These are phyloP conservation scores for Coniochaeta prunicola DNA, from an alignment of 2,329 filamentous ascomycete species.

Conservation along the genomic window DNA sequence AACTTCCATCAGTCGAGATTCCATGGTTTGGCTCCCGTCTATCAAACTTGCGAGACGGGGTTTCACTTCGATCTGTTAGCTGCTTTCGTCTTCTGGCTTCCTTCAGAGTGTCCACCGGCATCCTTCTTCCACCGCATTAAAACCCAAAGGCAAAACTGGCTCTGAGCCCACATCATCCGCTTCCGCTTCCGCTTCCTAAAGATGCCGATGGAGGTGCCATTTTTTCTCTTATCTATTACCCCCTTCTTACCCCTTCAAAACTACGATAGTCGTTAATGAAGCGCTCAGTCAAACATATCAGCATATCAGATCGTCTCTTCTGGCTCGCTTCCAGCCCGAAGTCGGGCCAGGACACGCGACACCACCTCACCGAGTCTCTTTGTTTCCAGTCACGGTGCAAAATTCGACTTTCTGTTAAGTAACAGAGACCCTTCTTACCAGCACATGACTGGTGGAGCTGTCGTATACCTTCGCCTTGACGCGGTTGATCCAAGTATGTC, in stretches of 20 bases:
- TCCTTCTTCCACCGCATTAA: too few relatives aligned
- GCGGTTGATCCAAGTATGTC: not conserved
- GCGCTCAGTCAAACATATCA: not conserved
- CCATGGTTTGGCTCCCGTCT: too few relatives aligned
- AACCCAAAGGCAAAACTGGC: not conserved
- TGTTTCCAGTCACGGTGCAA: not conserved
- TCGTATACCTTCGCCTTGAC: not conserved
- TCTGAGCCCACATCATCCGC: not conserved
- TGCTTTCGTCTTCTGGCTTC: too few relatives aligned
- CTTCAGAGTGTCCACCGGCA: too few relatives aligned
- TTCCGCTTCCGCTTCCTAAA: not conserved
- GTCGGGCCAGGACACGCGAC: not conserved
- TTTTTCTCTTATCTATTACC: not conserved
- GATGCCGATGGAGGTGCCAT: conserved; percentile 1
- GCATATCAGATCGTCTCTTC: not conserved
- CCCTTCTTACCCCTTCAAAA: not conserved
- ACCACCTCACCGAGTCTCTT: not conserved
- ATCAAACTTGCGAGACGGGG: too few relatives aligned
- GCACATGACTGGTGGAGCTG: not conserved
- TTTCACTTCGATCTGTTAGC: too few relatives aligned
- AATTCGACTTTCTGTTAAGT: not conserved
- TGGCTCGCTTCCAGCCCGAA: not conserved
- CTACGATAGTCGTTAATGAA: not conserved
- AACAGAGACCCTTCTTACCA: not conserved
- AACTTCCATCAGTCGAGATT: too few relatives aligned